Evolutionary conservation across 305 asterid species (phyloP).

Genomic region (Fraxinus angustifolia): DNA sequence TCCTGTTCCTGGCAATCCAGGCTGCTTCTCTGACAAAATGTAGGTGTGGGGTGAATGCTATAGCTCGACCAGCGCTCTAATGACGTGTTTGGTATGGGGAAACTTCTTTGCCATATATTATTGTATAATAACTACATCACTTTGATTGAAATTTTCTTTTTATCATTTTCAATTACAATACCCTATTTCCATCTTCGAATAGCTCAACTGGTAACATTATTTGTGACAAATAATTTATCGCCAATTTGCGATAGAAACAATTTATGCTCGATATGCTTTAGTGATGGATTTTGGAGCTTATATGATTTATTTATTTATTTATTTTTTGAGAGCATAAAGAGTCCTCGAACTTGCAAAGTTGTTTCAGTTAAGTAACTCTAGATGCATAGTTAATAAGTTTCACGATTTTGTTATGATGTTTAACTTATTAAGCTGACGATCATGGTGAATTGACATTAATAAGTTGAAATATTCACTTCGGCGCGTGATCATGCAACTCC

Average conservation of each 20-base stretch:
- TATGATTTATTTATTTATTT: background rate
- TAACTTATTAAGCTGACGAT: background rate
- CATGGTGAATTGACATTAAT: background rate
- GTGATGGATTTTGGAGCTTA: background rate
- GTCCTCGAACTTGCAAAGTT: background rate
- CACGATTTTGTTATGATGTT: background rate
- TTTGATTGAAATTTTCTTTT: background rate
- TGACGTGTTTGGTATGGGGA: background rate
- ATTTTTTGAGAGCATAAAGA: background rate
- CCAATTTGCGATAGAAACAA: background rate
- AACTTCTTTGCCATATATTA: background rate
- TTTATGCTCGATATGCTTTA: background rate
- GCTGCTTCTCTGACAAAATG: background rate
- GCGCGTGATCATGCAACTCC: background rate
- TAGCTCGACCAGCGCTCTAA: background rate
- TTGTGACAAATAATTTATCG: background rate
- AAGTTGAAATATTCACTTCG: background rate
- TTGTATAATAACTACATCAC: background rate
- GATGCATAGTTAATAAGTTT: background rate
- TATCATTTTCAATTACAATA: background rate
- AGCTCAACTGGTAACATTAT: background rate
- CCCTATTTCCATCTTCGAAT: background rate
- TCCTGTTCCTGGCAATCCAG: background rate
- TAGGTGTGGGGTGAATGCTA: background rate
- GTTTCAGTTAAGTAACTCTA: background rate